A percentile compares a stretch with the other conserved stretches of the same genome.
phyloP scores from a whole-genome alignment of 2,329 filamentous ascomycete genomes.

The Apiospora marii region DNA sequence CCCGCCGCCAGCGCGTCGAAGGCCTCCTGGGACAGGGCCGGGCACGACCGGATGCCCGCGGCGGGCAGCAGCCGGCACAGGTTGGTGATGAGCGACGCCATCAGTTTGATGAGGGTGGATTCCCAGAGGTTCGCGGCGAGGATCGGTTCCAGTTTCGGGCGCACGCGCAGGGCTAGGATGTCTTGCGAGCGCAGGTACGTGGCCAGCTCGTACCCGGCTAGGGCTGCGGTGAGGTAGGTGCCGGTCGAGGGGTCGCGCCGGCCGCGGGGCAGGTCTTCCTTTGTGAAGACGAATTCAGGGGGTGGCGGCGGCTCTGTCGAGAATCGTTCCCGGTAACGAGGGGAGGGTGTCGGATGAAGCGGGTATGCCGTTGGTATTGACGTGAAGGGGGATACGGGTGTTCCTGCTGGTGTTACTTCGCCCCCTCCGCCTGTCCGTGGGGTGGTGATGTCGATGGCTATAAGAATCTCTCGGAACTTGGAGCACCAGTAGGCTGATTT shows the following conservation, averaged over 20 bases:
- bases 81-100: slow-evolving; percentile 23
- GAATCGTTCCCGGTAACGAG: no score
- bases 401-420: neutral
- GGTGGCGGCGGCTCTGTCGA: neutral
- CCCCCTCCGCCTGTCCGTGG: neutral
- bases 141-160: slow-evolving; percentile 19
- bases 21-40: neutral
- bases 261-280: neutral
- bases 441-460: neutral
- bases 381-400: neutral
- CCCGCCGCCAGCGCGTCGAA: slow-evolving; percentile 18
- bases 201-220: slow-evolving; percentile 25
- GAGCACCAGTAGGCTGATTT: slow-evolving; percentile 20
- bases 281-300: neutral
- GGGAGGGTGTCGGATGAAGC: neutral
- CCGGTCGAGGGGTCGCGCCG: neutral
- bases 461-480: slow-evolving; percentile 3
- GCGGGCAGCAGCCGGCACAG: neutral
- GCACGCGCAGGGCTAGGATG: slow-evolving; percentile 21
- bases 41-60: neutral
- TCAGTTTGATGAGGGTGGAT: slow-evolving; percentile 23
- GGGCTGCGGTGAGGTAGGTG: neutral
- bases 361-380: neutral
- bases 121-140: slow-evolving; percentile 20
- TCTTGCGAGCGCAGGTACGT: slow-evolving; percentile 24